Conservation (phyloP, 208 protist species). For the Trypanosoma theileri region DNA sequence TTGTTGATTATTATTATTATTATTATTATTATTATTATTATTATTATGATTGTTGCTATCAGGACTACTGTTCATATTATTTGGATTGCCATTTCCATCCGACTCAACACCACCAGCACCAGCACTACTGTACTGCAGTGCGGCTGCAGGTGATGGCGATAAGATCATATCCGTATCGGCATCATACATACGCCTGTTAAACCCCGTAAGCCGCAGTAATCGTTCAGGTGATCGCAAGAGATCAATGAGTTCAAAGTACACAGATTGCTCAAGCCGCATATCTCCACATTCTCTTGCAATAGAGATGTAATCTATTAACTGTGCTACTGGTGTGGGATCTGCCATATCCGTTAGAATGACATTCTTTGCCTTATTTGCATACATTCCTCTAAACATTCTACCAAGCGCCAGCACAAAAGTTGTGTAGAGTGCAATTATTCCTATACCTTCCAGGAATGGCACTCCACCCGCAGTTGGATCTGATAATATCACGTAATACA, state of each 20-base stretch:
- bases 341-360: conserved; percentile 57
- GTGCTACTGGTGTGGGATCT: conserved; percentile 49
- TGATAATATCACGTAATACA: conserved; percentile 65
- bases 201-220: conserved; percentile 61
- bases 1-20: too few relatives aligned
- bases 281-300: conserved; percentile 57
- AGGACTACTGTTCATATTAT: too few relatives aligned
- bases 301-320: conserved; percentile 57
- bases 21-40: too few relatives aligned
- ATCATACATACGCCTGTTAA: conserved; percentile 20
- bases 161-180: background rate
- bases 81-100: too few relatives aligned
- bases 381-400: conserved; percentile 55
- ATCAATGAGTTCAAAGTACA: conserved; percentile 78
- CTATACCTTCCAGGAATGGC: conserved; percentile 58
- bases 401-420: conserved; percentile 83
- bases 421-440: conserved; percentile 81
- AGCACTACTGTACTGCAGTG: too few relatives aligned
- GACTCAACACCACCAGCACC: too few relatives aligned
- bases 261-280: conserved; percentile 69
- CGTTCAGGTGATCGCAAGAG: conserved; percentile 67
- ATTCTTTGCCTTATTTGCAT: conserved; percentile 49
- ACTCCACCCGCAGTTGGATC: conserved; percentile 52
- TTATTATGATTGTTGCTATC: too few relatives aligned
- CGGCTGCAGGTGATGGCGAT: too few relatives aligned